Evolutionary conservation across 768 basidiomycete genomes (phyloP), one percentile per base, ranked within the genome.

Genomic region (Leucocoprinus birnbaumii): DNA sequence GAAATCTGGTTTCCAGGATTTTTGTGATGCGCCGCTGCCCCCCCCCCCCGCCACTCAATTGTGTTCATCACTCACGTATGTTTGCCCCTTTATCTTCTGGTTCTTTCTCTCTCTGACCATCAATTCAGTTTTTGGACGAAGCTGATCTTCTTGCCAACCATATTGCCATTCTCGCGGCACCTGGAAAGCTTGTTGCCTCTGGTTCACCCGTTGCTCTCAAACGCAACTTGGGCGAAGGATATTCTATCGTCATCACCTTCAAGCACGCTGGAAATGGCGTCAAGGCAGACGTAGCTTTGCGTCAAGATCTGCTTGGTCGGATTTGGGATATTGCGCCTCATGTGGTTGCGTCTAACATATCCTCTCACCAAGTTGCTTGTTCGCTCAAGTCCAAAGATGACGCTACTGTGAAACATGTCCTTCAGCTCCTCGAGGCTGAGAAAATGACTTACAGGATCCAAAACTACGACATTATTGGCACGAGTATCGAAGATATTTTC

Each of bases 401-500:
- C 3, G 58, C 59, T 1, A 62, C 73, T 2, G 84, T 91, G 2
- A 77, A 80, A 41, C 68, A 72, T 24, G 79, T 88, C 14, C 75
- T 91, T 16, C 72, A 74, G 25, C 44, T 83, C 2, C 67, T 91
- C 1, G 82, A 88, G 25, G 56, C 65, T 0, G 73, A 83, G 34
- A 71, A 69, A 38, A 60, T 53, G 7, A 57, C 59, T 0, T 71
- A 74, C 41, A 55, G 64, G 8, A 71, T 89, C 35, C 62, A 62
- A 0, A 82, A 81, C 0, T 88, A 86, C 61, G 85, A 90, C 53
- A 75, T 90, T 21, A 68, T 87, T 19, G 85, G 87, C 9, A 85
- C 89, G 0, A 82, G 87, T 7, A 85, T 93, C 38, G 90, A 93
- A 66, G 87, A 91, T 54, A 87, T 93, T 43, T 92, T 93, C 71